Evolutionary conservation across 768 basidiomycete genomes (phyloP), one percentile per base, ranked within the genome.

Genomic region (Rhodotorula graminis): DNA sequence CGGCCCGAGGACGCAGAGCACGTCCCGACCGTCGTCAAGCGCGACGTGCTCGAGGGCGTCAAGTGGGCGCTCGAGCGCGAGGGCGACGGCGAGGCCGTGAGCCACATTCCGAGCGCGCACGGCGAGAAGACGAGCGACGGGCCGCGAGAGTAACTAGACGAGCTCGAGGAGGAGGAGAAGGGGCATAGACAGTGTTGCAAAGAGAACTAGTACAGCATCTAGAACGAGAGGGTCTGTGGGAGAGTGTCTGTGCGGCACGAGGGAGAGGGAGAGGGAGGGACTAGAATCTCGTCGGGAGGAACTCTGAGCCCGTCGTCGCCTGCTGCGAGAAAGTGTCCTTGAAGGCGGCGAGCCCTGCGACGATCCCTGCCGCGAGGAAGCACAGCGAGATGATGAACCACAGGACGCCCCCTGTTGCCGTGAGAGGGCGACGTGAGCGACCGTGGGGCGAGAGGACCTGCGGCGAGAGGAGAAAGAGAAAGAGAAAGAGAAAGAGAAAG

Each of bases 291-390:
- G 76, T 77, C 23, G 74, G 74, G 15, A 77, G 44, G 60, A 77
- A 77, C 5, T 61, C 31, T 10, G 56, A 59, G n/a, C 69, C 67
- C 12, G 33, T 27, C 29, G 33, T 18, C 11, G 56, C 64, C 50
- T 77, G 74, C 44, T 75, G 62, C 12, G 50, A 40, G 40, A 71
- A 72, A 9, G 47, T 44, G 19, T 77, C 63, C 53, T 73, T 71
- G 72, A 77, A 77, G 0, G 65, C 74, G 12, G 74, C 77, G 29
- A 77, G 74, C 3, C 77, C 77, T n/a, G 67, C 71, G 31, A 94
- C 82, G 64, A 94, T 80, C 0, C 90, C 91, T 5, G 85, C 81
- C 14, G 85, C 88, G 77, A 94, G 92, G 82, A 90, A 93, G 15
- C 85, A 72, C 66, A 90, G 84, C 0, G 91, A 89, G 44, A 87